phyloP scores from a whole-genome alignment of 2,329 filamentous ascomycete species.

The Dactylonectria estremocensis region DNA sequence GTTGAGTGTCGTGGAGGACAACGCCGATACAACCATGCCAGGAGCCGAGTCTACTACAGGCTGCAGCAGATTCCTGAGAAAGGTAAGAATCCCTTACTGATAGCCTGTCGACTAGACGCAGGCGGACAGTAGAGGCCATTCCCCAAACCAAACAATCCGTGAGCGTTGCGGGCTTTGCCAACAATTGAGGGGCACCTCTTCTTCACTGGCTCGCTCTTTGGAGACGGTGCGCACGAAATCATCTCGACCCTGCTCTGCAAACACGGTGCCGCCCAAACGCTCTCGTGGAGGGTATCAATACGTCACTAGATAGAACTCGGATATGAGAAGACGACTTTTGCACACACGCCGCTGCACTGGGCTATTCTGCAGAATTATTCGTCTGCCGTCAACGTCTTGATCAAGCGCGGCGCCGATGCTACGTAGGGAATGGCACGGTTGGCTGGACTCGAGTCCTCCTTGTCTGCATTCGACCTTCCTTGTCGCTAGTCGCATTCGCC shows the following conservation, averaged over 20 bases:
- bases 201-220: conserved; percentile 1
- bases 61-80: too few species aligned
- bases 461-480: not conserved
- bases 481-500: not conserved
- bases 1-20: too few species aligned
- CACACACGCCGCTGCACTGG: not conserved
- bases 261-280: not conserved
- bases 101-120: too few species aligned
- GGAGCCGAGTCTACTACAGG: too few species aligned
- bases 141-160: too few species aligned
- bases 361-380: not conserved
- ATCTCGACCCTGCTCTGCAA: not conserved
- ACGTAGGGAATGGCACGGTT: not conserved
- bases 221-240: not conserved
- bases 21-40: too few species aligned
- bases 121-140: too few species aligned
- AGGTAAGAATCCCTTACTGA: too few species aligned
- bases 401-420: not conserved
- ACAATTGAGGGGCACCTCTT: not conserved
- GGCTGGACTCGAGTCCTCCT: not conserved
- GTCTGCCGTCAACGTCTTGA: not conserved
- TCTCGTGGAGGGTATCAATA: not conserved
- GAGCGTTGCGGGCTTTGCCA: not conserved
- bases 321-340: not conserved
- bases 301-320: not conserved